These are phyloP conservation scores for Maudiozyma saulgeensis DNA, from an alignment of 805 yeast species.

Conservation along the genomic window DNA sequence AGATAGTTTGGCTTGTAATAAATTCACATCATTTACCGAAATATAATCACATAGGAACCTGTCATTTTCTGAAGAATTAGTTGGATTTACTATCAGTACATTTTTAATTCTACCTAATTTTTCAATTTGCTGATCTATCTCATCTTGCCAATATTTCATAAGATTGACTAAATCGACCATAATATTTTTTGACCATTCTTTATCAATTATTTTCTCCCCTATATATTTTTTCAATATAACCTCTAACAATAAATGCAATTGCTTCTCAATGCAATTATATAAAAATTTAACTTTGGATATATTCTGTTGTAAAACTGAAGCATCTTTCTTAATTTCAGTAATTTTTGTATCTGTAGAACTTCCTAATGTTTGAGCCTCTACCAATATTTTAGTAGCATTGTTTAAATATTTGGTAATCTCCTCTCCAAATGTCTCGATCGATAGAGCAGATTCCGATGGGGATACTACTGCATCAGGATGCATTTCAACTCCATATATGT, in stretches of 20 bases:
- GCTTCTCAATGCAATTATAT: conserved; percentile 38
- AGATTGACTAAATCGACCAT: conserved; percentile 15
- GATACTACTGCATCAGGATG: background rate
- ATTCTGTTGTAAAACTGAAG: background rate
- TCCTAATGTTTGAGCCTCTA: conserved; percentile 43
- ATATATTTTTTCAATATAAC: conserved; percentile 23
- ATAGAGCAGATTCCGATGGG: background rate
- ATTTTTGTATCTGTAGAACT: conserved; percentile 34
- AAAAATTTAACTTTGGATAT: conserved; percentile 33
- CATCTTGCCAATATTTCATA: conserved; percentile 24
- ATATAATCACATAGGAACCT: conserved; percentile 38
- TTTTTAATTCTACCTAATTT: conserved; percentile 31
- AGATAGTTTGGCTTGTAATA: conserved; percentile 24
- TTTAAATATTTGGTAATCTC: background rate
- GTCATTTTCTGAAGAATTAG: background rate
- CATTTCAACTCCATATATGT: background rate
- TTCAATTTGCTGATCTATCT: conserved; percentile 27
- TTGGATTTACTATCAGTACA: conserved; percentile 18
- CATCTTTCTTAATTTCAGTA: background rate
- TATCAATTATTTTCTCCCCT: conserved; percentile 20
- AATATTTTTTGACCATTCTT: conserved; percentile 18
- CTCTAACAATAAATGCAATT: conserved; percentile 34
- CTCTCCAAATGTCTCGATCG: background rate
- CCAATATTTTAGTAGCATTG: conserved; percentile 27
- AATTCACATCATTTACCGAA: conserved; percentile 30